Evolutionary conservation across 1,139 yeast genomes (phyloP), one percentile per base, ranked within the genome.

Genomic region (Yamadazyma epiphylla): DNA sequence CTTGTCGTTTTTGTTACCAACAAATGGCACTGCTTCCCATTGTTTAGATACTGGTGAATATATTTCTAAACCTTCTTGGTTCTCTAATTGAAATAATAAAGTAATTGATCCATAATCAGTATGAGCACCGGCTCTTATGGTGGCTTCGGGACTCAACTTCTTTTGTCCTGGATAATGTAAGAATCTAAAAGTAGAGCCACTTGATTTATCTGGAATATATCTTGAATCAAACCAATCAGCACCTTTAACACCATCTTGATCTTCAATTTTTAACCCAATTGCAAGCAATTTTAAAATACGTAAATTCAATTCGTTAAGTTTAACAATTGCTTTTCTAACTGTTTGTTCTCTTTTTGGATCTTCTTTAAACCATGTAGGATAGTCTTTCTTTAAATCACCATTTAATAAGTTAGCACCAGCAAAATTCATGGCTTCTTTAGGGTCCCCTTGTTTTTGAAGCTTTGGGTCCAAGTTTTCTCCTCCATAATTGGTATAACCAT

Each of bases 61-160:
- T 14, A 84, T 70, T 47, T 84, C 89, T 30, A 84, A 62, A 0
- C 94, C 94, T 45, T 80, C 87, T 46, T 83, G 84, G 28, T 78
- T 74, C 33, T 72, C 67, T 36, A 73, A 73, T 51, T 84, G 94
- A 51, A 84, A 80, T 27, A 84, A 59, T 22, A 82, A 58, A 0
- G 94, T 84, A 41, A 82, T 53, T 0, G 85, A 68, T 0, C 94
- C 94, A 49, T 81, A 84, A 50, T 84, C 94, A 0, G 94, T 83
- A 45, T 85, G 94, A 1, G 94, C 94, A 19, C 94, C 94, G 3
- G 94, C 94, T 30, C 94, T 64, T 27, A 81, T 72, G n/a, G 60
- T 67, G 13, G 70, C 66, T 36, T 74, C 75, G 0, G 82, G 75
- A 33, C 64, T 70, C 23, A 69, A 48, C 22, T 65, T 55, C 29